A percentile compares a stretch with the other conserved stretches of the same genome.
These are phyloP conservation scores for Cornus controversa DNA, from an alignment of 148 eudicot genomes.

Conservation along the genomic window DNA sequence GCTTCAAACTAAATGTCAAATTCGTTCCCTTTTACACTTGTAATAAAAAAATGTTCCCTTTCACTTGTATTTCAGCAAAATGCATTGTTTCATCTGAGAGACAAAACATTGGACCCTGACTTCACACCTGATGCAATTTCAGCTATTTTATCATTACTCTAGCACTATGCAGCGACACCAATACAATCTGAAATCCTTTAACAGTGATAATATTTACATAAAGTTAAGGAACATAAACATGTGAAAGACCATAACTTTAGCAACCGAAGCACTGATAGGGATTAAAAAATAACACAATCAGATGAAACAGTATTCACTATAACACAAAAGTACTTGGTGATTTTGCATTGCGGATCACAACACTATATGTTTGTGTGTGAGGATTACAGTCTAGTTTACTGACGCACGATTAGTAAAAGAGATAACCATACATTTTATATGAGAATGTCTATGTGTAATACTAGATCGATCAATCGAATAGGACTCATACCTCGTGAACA, in stretches of 20 bases:
- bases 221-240: neutral
- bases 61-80: too few relatives aligned
- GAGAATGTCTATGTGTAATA: neutral
- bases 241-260: neutral
- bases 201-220: neutral
- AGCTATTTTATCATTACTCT: neutral
- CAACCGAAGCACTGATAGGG: neutral
- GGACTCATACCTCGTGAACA: slow-evolving; percentile 49
- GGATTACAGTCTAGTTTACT: neutral
- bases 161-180: too few relatives aligned
- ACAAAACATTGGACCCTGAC: neutral
- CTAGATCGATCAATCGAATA: neutral
- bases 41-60: too few relatives aligned
- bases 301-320: neutral
- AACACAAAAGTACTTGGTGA: neutral
- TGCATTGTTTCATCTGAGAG: too few relatives aligned
- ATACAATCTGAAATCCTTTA: too few relatives aligned
- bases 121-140: neutral
- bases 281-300: neutral
- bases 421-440: neutral
- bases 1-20: too few relatives aligned
- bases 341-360: neutral
- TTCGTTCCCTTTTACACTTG: too few relatives aligned
- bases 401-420: neutral
- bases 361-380: neutral